Percentiles rank a stretch among this genome's conserved stretches.
Evolutionary conservation across 2,329 filamentous ascomycete genomes (phyloP).

Genomic region (Penicillium fuscoglaucum): DNA sequence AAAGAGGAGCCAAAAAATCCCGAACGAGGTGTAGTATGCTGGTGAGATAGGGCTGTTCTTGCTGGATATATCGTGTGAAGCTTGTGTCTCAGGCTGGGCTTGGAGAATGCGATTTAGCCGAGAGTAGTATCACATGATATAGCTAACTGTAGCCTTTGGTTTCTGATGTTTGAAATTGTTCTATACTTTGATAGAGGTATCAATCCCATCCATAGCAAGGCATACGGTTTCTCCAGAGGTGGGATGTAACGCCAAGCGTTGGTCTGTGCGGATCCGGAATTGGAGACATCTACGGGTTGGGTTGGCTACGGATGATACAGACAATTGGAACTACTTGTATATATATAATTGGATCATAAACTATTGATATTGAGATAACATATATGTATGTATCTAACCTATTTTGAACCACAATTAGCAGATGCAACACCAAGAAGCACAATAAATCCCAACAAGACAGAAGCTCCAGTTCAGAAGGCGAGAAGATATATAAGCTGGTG

Average conservation of each 20-base stretch:
- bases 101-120: background rate
- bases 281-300: background rate
- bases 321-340: background rate
- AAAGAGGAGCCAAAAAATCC: background rate
- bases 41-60: background rate
- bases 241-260: slow-evolving; percentile 38
- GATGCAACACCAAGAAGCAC: background rate
- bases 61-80: slow-evolving; percentile 2
- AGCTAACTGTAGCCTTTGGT: background rate
- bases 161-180: background rate
- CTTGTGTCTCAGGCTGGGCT: background rate
- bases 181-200: background rate
- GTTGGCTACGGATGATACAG: background rate
- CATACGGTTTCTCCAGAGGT: slow-evolving; percentile 5
- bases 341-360: background rate
- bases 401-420: slow-evolving; percentile 11
- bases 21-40: background rate
- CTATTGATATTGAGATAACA: slow-evolving; percentile 5
- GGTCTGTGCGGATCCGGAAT: slow-evolving; percentile 29
- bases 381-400: slow-evolving; percentile 7
- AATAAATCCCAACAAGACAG: background rate
- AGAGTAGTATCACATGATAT: background rate
- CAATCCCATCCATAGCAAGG: background rate
- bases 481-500: slow-evolving; percentile 66
- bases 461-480: slow-evolving; percentile 54